Conservation (phyloP, 176 grass and related monocot genomes). For the Musa acuminata region DNA sequence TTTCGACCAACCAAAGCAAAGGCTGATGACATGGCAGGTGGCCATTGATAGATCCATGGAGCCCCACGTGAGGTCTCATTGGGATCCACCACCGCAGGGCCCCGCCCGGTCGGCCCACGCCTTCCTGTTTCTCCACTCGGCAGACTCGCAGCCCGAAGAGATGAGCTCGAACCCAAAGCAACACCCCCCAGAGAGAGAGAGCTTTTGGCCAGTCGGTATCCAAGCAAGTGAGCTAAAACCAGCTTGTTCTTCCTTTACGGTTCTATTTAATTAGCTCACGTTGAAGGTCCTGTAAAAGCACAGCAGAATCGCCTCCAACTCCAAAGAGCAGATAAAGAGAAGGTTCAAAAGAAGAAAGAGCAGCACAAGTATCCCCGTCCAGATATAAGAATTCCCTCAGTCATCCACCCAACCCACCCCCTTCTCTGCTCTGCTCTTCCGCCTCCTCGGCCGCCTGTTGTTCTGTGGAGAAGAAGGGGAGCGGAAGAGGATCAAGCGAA, state of each 20-base stretch:
- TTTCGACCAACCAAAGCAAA: too few species aligned
- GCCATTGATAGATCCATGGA: not conserved
- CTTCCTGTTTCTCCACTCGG: not conserved
- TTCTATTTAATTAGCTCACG: too few species aligned
- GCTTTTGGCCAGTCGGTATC: too few species aligned
- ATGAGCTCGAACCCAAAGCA: too few species aligned
- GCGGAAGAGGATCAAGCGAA: not conserved
- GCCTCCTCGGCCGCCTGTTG: not conserved
- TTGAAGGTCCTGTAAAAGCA: constrained; percentile 17
- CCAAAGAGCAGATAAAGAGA: constrained; percentile 15
- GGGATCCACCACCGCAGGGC: not conserved
- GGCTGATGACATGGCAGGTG: not conserved
- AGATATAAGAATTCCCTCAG: not conserved
- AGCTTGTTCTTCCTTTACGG: too few species aligned
- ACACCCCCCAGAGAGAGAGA: too few species aligned
- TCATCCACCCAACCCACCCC: not conserved
- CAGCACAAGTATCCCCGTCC: not conserved
- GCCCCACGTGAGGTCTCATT: not conserved
- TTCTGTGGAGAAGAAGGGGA: not conserved
- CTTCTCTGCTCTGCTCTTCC: not conserved
- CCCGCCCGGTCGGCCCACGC: not conserved
- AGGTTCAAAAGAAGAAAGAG: constrained; percentile 1
- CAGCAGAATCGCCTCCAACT: constrained; percentile 19
- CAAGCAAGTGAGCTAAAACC: too few species aligned
- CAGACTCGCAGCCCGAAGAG: too few species aligned